phyloP scores from a whole-genome alignment of 179 eudicot species.

The Silene noctiflora region DNA sequence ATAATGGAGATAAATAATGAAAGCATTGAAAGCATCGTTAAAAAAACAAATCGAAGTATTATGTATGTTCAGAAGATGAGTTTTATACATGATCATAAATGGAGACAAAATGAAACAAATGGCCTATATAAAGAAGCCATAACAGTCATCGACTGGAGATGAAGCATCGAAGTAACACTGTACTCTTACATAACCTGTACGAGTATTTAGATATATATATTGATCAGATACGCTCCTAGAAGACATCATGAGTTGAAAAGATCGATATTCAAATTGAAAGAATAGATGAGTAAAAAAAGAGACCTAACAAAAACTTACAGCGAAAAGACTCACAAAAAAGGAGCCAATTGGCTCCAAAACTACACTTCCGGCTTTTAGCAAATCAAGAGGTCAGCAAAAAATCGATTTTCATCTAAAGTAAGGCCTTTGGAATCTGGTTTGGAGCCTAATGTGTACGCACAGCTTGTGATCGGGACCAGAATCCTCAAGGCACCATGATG shows the following conservation, averaged over 20 bases:
- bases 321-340: slow-evolving; percentile 12
- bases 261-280: slow-evolving; percentile 26
- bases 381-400: slow-evolving; percentile 30
- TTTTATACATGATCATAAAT: too few species aligned
- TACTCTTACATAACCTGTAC: not conserved
- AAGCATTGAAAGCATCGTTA: too few species aligned
- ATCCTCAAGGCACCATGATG: slow-evolving; percentile 24
- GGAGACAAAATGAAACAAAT: too few species aligned
- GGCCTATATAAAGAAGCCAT: too few species aligned
- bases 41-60: too few species aligned
- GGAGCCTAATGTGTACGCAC: slow-evolving; percentile 23
- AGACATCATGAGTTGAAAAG: slow-evolving; percentile 18
- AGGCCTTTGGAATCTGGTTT: slow-evolving; percentile 22
- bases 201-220: too few species aligned
- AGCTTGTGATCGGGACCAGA: slow-evolving; percentile 27
- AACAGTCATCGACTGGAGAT: too few species aligned
- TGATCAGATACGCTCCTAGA: slow-evolving; percentile 18
- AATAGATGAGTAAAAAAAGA: slow-evolving; percentile 11
- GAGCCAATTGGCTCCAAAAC: slow-evolving; percentile 19
- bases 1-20: too few species aligned
- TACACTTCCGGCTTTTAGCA: slow-evolving; percentile 26
- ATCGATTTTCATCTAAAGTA: slow-evolving; percentile 16
- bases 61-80: too few species aligned
- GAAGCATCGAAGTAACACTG: not conserved
- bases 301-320: slow-evolving; percentile 3